Percentiles rank a stretch among this genome's conserved stretches.
phyloP scores from a whole-genome alignment of 495 filamentous ascomycete genomes.

The Neurospora africana region DNA sequence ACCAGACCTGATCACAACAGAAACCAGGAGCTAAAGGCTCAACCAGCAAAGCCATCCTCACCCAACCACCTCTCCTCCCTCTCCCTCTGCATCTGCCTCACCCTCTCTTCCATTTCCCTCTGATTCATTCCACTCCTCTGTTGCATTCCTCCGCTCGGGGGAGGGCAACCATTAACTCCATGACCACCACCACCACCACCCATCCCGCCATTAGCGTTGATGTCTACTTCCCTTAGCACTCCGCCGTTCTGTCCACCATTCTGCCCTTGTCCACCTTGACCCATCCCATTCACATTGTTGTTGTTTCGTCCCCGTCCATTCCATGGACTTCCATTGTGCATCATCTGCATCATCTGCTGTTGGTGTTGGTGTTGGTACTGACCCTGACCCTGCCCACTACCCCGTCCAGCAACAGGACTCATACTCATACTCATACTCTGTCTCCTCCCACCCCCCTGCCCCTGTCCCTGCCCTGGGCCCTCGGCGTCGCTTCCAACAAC shows the following conservation, averaged over 20 bases:
- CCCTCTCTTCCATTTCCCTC: conserved; percentile 1
- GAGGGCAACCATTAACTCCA: background rate
- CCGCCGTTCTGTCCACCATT: no score
- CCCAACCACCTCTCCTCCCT: conserved; percentile 19
- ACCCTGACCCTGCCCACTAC: background rate
- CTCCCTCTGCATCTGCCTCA: conserved; percentile 2
- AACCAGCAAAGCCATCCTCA: conserved; percentile 31
- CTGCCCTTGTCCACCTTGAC: no score
- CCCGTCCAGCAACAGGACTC: background rate
- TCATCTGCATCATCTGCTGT: background rate
- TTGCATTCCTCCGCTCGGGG: no score
- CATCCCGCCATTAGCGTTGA: background rate
- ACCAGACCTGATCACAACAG: no score
- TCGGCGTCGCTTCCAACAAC: background rate
- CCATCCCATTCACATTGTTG: no score
- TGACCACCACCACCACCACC: background rate
- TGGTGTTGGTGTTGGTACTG: background rate
- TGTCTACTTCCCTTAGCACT: background rate
- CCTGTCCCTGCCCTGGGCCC: background rate
- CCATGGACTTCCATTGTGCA: background rate
- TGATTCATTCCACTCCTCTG: background rate
- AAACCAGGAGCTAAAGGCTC: no score
- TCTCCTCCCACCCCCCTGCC: background rate
- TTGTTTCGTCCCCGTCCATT: no score
- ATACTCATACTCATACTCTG: background rate